phyloP scores from a whole-genome alignment of 768 basidiomycete genomes.

The Lactifluus rugatus region DNA sequence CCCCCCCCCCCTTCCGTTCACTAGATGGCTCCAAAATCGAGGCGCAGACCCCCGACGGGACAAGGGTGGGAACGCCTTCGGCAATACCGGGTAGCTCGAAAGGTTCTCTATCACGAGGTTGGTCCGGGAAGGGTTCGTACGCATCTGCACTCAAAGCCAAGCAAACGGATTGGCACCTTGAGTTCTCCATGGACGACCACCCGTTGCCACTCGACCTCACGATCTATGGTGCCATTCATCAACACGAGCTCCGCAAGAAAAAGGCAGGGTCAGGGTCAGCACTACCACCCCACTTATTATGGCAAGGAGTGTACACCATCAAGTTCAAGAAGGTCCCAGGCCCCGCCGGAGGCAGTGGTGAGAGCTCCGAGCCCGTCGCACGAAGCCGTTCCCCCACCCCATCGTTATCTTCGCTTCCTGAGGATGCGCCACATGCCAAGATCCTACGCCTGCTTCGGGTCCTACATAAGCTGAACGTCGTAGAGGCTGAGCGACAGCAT shows the following conservation, averaged over 20 bases:
- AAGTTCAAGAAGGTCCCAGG: slow-evolving; percentile 90
- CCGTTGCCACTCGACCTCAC: slow-evolving; percentile 79
- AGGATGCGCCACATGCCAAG: slow-evolving; percentile 79
- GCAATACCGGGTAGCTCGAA: slow-evolving; percentile 40
- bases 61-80: slow-evolving; percentile 77
- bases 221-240: slow-evolving; percentile 93
- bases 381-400: slow-evolving; percentile 57
- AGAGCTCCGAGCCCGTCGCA: slow-evolving; percentile 35
- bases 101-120: slow-evolving; percentile 27
- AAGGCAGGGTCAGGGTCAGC: slow-evolving; percentile 33
- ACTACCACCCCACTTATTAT: slow-evolving; percentile 61
- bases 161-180: slow-evolving; percentile 93
- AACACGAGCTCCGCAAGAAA: slow-evolving; percentile 76
- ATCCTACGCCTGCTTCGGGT: slow-evolving; percentile 86
- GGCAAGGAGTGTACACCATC: slow-evolving; percentile 85
- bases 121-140: slow-evolving; percentile 57
- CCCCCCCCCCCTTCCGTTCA: slow-evolving; percentile 8
- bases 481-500: slow-evolving; percentile 53
- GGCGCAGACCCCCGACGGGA: slow-evolving; percentile 95
- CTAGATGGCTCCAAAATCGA: slow-evolving; percentile 87
- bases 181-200: slow-evolving; percentile 90
- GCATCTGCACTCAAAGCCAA: slow-evolving; percentile 90
- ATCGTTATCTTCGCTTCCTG: slow-evolving; percentile 67
- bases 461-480: slow-evolving; percentile 69
- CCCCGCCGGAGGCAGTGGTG: slow-evolving; percentile 40